Evolutionary conservation across 2,329 filamentous ascomycete genomes (phyloP), one percentile per base, ranked within the genome.

Genomic region (Aspergillus novofumigatus): DNA sequence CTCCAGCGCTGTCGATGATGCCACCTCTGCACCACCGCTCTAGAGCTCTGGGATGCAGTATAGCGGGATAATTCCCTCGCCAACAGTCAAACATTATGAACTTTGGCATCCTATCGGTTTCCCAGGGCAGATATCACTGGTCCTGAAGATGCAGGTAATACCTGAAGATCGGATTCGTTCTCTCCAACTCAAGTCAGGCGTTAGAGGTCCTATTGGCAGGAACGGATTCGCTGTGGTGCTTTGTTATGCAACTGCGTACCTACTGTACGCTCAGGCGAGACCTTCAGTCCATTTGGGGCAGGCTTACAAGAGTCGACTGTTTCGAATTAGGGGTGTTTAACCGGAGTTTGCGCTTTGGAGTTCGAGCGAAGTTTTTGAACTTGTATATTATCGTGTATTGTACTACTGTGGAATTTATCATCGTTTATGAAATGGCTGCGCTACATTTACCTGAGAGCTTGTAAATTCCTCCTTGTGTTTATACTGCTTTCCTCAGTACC

Each of bases 271-370:
- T 49, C 10, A 17, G 9, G 9, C 53, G 55, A 55, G 32, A 53
- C 52, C 55, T 41, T 58, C 32, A 17, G 32, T 35, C 11, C 35
- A 50, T 41, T 26, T 42, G 42, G 47, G 52, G 48, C 48, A 57
- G n/a, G 21, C 47, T 28, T 60, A 48, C 47, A 55, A 55, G 42
- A 58, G 55, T 52, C 41, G 45, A 35, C 55, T 25, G 14, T 41
- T 53, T 47, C 55, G 25, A 21, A 56, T 56, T 56, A 42, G 47
- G 53, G 56, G 32, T 53, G 41, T 50, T 60, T 56, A 35, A 29
- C 55, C 21, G 52, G 51, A 17, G 48, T 51, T 32, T 5, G 14
- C 21, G 42, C 9, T 20, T 10, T 45, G 42, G 21, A 23, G 8
- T 45, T 20, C 20, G 42, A 45, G 21, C 44, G 11, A 23, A 25